Evolutionary conservation across 495 filamentous ascomycete species (phyloP).

Genomic region (Lichenothelia convexa): DNA sequence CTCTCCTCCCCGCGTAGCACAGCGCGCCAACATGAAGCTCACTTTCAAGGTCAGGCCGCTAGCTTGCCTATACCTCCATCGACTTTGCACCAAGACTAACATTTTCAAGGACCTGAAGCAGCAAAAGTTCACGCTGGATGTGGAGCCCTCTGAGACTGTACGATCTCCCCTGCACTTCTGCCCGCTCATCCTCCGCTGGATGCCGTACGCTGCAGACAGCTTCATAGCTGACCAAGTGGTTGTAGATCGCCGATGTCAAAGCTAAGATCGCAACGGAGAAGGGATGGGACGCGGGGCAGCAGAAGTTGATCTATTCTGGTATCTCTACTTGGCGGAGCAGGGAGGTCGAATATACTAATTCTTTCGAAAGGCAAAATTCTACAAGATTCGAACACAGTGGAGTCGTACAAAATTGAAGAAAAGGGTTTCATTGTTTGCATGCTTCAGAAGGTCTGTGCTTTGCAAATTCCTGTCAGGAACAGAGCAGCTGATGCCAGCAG

Average conservation of each 20-base stretch:
- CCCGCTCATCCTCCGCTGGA: background rate
- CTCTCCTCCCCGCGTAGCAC: too few species aligned
- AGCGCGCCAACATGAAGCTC: slow-evolving; percentile 49
- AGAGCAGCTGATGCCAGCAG: too few species aligned
- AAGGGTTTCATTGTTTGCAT: slow-evolving; percentile 98
- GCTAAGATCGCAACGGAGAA: slow-evolving; percentile 75
- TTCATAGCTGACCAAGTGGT: too few species aligned
- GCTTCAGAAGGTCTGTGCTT: slow-evolving; percentile 61
- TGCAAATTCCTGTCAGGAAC: too few species aligned
- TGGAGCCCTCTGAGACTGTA: slow-evolving; percentile 84
- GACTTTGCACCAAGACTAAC: background rate
- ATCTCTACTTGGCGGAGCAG: slow-evolving; percentile 16
- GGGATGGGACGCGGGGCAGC: slow-evolving; percentile 69
- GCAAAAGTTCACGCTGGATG: slow-evolving; percentile 90
- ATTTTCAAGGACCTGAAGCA: slow-evolving; percentile 68
- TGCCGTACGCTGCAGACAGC: background rate
- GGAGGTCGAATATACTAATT: background rate
- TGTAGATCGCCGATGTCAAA: slow-evolving; percentile 80
- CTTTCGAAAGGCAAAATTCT: slow-evolving; percentile 72
- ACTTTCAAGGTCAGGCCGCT: slow-evolving; percentile 50
- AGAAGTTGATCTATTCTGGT: slow-evolving; percentile 98
- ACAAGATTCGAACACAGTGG: slow-evolving; percentile 88
- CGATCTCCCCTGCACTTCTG: slow-evolving; percentile 11
- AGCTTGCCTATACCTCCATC: slow-evolving; percentile 14
- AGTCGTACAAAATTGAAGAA: slow-evolving; percentile 94